Conservation (phyloP, 2,329 filamentous ascomycete species). For the Acrodontium crateriforme region DNA sequence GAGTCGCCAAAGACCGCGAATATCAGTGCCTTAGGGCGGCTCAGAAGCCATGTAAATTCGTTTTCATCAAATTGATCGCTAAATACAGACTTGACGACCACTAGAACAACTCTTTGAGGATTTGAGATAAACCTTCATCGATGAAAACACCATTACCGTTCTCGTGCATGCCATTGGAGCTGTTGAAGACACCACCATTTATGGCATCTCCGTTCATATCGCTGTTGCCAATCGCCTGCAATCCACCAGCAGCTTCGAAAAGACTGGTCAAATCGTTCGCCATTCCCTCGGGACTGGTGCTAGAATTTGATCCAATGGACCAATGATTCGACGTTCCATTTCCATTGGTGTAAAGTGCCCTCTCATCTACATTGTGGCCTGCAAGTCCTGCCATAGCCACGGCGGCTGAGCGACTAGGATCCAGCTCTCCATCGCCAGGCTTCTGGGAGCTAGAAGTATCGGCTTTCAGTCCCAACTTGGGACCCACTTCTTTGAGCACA, state of each 20-base stretch:
- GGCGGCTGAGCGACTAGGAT: conserved; percentile 47
- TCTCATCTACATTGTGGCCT: conserved; percentile 46
- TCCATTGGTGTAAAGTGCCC: conserved; percentile 34
- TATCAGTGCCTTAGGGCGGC: no score
- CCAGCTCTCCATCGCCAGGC: conserved; percentile 26
- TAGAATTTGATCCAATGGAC: conserved; percentile 19
- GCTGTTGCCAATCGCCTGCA: conserved; percentile 13
- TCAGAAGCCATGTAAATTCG: no score
- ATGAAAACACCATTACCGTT: conserved; percentile 16
- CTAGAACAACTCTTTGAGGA: conserved; percentile 46
- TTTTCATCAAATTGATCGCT: no score
- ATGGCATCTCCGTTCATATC: conserved; percentile 1
- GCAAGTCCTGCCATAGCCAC: conserved; percentile 53
- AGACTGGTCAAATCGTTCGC: conserved; percentile 49
- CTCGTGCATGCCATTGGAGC: conserved; percentile 14
- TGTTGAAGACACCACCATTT: conserved; percentile 20
- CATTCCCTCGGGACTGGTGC: conserved; percentile 45
- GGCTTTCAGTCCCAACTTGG: conserved; percentile 46
- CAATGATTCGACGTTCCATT: conserved; percentile 9
- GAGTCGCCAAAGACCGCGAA: no score
- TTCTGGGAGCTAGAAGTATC: conserved; percentile 1
- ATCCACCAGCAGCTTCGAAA: conserved; percentile 49
- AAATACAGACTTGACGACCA: background rate
- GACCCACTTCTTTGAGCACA: conserved; percentile 57
- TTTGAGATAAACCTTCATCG: conserved; percentile 46